These are phyloP conservation scores for Alternaria consortialis DNA, from an alignment of 2,329 filamentous ascomycete genomes.

Conservation along the genomic window DNA sequence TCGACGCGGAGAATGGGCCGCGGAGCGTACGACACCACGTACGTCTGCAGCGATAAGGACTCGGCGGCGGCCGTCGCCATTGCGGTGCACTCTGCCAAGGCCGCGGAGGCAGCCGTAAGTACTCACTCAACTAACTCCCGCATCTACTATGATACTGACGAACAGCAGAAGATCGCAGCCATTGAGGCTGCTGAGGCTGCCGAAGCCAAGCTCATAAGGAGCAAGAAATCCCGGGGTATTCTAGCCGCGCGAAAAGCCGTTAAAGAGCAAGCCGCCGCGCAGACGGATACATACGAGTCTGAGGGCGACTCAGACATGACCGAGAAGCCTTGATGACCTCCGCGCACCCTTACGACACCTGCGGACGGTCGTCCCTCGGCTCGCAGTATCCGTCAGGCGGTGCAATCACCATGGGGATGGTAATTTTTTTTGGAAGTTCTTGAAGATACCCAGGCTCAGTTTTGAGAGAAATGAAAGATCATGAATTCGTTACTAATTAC, in stretches of 20 bases:
- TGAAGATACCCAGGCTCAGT: background rate
- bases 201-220: slow-evolving; percentile 13
- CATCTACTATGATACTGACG: background rate
- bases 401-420: background rate
- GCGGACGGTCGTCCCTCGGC: background rate
- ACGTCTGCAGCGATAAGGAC: slow-evolving; percentile 6
- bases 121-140: background rate
- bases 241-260: slow-evolving; percentile 11
- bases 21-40: slow-evolving; percentile 29
- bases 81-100: background rate
- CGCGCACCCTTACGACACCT: background rate
- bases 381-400: background rate
- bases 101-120: slow-evolving; percentile 12
- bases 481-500: slow-evolving; percentile 16
- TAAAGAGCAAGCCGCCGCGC: slow-evolving; percentile 6
- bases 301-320: background rate
- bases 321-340: background rate
- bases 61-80: slow-evolving; percentile 12
- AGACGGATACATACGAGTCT: background rate
- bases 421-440: background rate
- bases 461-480: slow-evolving; percentile 6
- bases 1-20: slow-evolving; percentile 25
- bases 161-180: slow-evolving; percentile 2
- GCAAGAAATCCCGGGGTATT: slow-evolving; percentile 21
- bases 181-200: slow-evolving; percentile 1